Evolutionary conservation across 768 basidiomycete species (phyloP).

Genomic region (Trametopsis cervina): DNA sequence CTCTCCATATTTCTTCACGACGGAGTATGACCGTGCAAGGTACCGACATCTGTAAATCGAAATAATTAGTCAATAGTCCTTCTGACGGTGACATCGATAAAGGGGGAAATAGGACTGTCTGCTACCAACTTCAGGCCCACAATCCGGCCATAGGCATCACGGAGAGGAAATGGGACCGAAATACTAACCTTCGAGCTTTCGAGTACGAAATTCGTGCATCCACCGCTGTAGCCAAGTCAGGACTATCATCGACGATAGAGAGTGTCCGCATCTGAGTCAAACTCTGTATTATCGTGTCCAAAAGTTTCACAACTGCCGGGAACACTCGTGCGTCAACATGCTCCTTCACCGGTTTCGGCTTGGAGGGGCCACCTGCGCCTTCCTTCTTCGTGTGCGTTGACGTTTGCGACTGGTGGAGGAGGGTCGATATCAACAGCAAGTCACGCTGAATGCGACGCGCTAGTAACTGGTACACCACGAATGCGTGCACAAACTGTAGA

Average conservation of each 20-base stretch:
- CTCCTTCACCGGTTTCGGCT: slow-evolving; percentile 28
- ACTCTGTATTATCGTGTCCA: slow-evolving; percentile 82
- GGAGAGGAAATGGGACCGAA: not conserved
- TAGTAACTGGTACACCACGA: slow-evolving; percentile 82
- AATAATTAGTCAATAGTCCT: not conserved
- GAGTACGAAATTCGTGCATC: slow-evolving; percentile 72
- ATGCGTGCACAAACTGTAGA: slow-evolving; percentile 80
- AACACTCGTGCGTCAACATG: slow-evolving; percentile 68
- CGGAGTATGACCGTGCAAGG: slow-evolving; percentile 69
- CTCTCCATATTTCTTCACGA: slow-evolving; percentile 65
- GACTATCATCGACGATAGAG: slow-evolving; percentile 82
- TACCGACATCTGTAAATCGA: slow-evolving; percentile 51
- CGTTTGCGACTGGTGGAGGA: slow-evolving; percentile 32
- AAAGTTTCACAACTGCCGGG: slow-evolving; percentile 82
- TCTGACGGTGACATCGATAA: too few species aligned
- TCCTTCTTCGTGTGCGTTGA: slow-evolving; percentile 30
- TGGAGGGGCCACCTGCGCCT: slow-evolving; percentile 16
- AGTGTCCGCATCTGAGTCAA: slow-evolving; percentile 78
- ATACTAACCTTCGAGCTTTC: slow-evolving; percentile 60
- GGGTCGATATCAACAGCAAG: slow-evolving; percentile 65
- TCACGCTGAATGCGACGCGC: slow-evolving; percentile 87
- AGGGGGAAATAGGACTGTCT: too few species aligned
- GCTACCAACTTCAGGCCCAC: too few species aligned
- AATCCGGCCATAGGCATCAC: too few species aligned
- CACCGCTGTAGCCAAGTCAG: slow-evolving; percentile 71